phyloP scores from a whole-genome alignment of 371 early-diverging fungal genomes.

The Mortierella sp. region DNA sequence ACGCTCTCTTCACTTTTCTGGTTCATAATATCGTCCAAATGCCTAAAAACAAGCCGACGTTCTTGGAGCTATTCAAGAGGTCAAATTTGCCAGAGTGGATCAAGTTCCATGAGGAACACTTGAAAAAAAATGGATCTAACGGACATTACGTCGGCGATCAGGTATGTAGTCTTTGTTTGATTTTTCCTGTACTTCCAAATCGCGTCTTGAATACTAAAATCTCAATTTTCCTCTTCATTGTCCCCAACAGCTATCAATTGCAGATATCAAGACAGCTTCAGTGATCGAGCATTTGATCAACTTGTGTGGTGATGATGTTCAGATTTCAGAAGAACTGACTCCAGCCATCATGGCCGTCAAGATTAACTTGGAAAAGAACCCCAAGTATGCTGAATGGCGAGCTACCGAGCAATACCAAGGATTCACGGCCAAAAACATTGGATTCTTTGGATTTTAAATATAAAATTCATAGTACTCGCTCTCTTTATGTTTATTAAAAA shows the following conservation, averaged over 20 bases:
- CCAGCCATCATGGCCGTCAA: conserved; percentile 45
- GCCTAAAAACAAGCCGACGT: conserved; percentile 24
- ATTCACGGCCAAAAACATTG: conserved; percentile 18
- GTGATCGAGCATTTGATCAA: conserved; percentile 25
- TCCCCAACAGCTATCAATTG: conserved; percentile 25
- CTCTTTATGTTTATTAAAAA: no score
- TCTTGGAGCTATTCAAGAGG: conserved; percentile 26
- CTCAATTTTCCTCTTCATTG: not conserved
- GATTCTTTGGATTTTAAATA: conserved; percentile 33
- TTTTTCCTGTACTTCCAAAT: no score
- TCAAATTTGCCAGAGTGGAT: conserved; percentile 29
- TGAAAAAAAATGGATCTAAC: conserved; percentile 32
- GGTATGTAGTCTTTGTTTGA: not conserved
- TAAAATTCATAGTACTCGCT: not conserved
- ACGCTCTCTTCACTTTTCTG: conserved; percentile 32
- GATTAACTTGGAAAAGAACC: conserved; percentile 28
- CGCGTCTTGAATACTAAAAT: not conserved
- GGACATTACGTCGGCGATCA: conserved; percentile 44
- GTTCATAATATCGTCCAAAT: conserved; percentile 6
- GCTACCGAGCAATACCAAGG: conserved; percentile 36
- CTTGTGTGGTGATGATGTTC: conserved; percentile 19
- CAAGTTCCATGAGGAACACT: conserved; percentile 20
- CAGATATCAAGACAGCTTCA: conserved; percentile 44
- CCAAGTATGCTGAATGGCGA: conserved; percentile 25
- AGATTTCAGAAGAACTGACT: conserved; percentile 35